A percentile compares a stretch with the other conserved stretches of the same genome.
Evolutionary conservation across 495 filamentous ascomycete species (phyloP).

Genomic region (Penicillium cataractarum): DNA sequence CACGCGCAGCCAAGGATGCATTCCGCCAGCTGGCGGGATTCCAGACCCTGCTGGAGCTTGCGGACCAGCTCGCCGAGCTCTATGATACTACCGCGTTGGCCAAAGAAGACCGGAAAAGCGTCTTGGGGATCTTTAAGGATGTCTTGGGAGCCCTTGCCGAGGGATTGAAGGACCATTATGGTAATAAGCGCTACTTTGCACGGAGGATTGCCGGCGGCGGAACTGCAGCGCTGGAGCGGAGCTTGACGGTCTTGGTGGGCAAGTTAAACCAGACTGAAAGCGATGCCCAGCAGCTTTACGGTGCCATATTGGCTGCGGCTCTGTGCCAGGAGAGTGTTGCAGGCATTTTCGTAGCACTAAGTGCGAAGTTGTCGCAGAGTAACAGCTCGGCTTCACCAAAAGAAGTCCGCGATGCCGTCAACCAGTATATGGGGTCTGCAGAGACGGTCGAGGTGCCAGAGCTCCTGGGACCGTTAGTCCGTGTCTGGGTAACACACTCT

Average conservation of each 20-base stretch:
- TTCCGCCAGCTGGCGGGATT: conserved; percentile 87
- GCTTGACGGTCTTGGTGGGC: conserved; percentile 61
- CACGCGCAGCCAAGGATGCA: conserved; percentile 64
- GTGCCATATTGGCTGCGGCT: conserved; percentile 79
- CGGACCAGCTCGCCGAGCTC: conserved; percentile 68
- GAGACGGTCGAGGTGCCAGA: conserved; percentile 49
- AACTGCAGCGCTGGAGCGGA: conserved; percentile 74
- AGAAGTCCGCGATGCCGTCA: conserved; percentile 37
- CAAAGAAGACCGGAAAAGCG: conserved; percentile 59
- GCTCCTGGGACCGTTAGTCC: conserved; percentile 45
- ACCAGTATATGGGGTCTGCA: conserved; percentile 40
- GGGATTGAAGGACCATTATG: conserved; percentile 76
- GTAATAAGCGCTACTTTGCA: conserved; percentile 85
- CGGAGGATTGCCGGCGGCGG: conserved; percentile 73
- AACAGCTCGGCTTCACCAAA: conserved; percentile 14
- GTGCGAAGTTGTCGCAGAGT: conserved; percentile 29
- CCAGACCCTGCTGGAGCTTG: conserved; percentile 66
- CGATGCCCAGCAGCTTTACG: conserved; percentile 79
- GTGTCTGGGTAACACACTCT: conserved; percentile 45
- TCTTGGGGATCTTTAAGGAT: conserved; percentile 72
- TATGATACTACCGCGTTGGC: conserved; percentile 61
- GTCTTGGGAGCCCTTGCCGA: conserved; percentile 73
- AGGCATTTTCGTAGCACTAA: conserved; percentile 42
- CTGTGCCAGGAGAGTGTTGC: conserved; percentile 74
- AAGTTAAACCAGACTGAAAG: conserved; percentile 53